Percentiles rank a stretch among this genome's conserved stretches.
Evolutionary conservation across 2,329 filamentous ascomycete species (phyloP).

Genomic region (Neospermospora avenae): DNA sequence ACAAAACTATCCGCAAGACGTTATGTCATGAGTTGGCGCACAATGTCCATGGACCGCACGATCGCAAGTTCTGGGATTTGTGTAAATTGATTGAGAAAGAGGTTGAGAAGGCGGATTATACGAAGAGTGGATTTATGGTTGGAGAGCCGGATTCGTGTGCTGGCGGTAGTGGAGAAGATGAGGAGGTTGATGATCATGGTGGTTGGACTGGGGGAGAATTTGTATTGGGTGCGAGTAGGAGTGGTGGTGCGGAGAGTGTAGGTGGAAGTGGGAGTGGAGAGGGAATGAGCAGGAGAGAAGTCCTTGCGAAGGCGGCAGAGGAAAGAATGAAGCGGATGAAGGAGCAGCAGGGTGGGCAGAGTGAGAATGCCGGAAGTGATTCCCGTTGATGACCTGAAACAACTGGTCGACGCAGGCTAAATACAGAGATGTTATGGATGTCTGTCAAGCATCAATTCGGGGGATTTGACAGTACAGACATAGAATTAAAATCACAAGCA

Average conservation of each 20-base stretch:
- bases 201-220: constrained; percentile 80
- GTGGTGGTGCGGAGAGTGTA: constrained; percentile 39
- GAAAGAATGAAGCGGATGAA: constrained; percentile 41
- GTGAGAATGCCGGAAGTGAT: not conserved
- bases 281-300: constrained; percentile 66
- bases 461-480: too few species aligned
- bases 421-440: too few species aligned
- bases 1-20: constrained; percentile 85
- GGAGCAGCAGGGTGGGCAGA: constrained; percentile 22
- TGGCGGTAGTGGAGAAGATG: constrained; percentile 38
- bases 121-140: constrained; percentile 62
- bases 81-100: constrained; percentile 85
- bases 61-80: constrained; percentile 84
- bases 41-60: constrained; percentile 82
- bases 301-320: constrained; percentile 71
- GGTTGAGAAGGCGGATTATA: constrained; percentile 79
- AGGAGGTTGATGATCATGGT: constrained; percentile 62
- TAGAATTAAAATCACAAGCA: too few species aligned
- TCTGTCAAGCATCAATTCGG: too few species aligned
- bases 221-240: constrained; percentile 58
- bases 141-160: constrained; percentile 57
- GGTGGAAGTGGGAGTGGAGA: constrained; percentile 21
- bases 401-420: too few species aligned
- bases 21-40: constrained; percentile 94
- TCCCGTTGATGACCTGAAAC: not conserved